Base-by-base conservation (phyloP, 2,329 filamentous ascomycete genomes). In the Dactylellina drechsleri region DNA sequence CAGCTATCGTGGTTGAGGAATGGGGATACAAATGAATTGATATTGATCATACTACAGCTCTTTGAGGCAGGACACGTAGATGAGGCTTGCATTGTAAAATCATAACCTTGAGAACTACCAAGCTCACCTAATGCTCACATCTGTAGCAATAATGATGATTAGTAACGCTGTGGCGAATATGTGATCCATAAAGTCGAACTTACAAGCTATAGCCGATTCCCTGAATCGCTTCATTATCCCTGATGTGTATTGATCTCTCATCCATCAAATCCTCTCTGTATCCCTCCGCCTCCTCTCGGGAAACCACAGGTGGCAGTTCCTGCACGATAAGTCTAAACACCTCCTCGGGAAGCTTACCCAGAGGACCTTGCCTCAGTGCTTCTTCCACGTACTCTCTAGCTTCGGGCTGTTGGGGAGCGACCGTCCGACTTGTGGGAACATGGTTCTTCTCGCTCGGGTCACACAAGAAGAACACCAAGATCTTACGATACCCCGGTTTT, bases 251-350 rank as follows among this genome's bases (percentile, higher is more conserved):
- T 15, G 72, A 79, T 20, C 83, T 78, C 78, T 84, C 83, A 2
- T 80, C 77, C 83, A 84, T 84, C 45, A 85, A 67, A 71, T 81
- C 62, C 8, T 81, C 45, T 60, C 83, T 78, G 54, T 82, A 79
- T 28, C 79, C 71, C 71, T 82, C 81, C 0, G 84, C 83, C 66
- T 83, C 81, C 8, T 84, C 79, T 73, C 81, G 76, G 0, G 78
- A 77, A 45, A 84, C 82, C 0, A 77, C 77, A 6, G 79, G 67
- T 66, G 43, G 64, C 41, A 43, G 64, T 31, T 43, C 76, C 50
- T 45, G 78, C 54, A 67, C 78, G 59, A 65, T 78, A 16, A 80
- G 31, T 31, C 78, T 77, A 26, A 73, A 72, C 5, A 78, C 56
- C 3, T 75, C 76, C 53, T 77, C 76, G 0, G 77, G 77, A 2